A percentile compares a stretch with the other conserved stretches of the same genome.
phyloP scores from a whole-genome alignment of 2,329 filamentous ascomycete genomes.

The Xylariaceae sp. region DNA sequence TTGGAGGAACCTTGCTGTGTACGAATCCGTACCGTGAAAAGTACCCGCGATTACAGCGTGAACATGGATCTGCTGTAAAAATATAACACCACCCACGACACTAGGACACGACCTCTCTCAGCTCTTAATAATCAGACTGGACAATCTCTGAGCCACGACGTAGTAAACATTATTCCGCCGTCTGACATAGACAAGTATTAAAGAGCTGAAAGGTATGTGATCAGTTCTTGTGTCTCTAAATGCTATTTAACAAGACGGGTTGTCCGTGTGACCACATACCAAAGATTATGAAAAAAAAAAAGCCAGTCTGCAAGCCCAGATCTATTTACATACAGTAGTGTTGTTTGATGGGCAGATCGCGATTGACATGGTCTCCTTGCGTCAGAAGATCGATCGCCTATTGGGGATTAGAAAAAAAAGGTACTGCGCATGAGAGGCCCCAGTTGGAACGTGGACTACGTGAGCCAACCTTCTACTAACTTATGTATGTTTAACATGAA shows the following conservation, averaged over 20 bases:
- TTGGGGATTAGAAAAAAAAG: no score
- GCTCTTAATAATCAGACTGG: no score
- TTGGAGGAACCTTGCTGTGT: no score
- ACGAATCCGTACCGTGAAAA: background rate
- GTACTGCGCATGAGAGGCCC: no score
- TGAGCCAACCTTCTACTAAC: background rate
- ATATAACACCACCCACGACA: background rate
- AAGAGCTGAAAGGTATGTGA: no score
- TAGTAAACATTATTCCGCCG: no score
- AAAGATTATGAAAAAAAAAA: background rate
- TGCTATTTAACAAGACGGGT: background rate
- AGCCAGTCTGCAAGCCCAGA: background rate
- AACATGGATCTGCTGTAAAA: background rate
- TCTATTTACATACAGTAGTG: background rate
- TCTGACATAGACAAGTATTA: no score
- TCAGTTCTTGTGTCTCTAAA: no score
- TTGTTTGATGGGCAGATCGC: background rate
- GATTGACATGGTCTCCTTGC: background rate
- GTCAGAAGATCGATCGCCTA: background rate
- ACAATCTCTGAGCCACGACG: no score
- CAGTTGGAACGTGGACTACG: background rate
- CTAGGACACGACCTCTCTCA: no score
- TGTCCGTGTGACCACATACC: background rate
- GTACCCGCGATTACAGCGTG: background rate
- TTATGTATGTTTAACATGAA: background rate